These are phyloP conservation scores for Ballota nigra DNA, from an alignment of 257 asterid genomes.

Conservation along the genomic window DNA sequence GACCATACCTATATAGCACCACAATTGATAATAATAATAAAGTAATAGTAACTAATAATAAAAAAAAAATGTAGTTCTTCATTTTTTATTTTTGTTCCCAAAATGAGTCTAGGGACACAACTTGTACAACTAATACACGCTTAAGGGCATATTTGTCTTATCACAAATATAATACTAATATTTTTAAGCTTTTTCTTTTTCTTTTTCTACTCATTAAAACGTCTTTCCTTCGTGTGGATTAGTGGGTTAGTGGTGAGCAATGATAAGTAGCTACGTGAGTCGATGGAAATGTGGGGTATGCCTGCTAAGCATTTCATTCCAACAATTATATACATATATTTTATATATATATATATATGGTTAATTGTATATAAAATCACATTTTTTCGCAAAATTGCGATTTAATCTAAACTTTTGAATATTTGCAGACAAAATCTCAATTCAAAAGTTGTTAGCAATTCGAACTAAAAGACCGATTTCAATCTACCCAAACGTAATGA, in stretches of 20 bases:
- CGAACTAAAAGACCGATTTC: no score
- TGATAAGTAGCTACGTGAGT: no score
- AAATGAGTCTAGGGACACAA: slow-evolving; percentile 15
- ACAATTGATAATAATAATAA: no score
- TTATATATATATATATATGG: not conserved
- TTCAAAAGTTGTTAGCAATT: no score
- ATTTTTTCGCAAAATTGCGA: no score
- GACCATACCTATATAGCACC: no score
- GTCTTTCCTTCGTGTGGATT: slow-evolving; percentile 27
- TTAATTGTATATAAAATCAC: no score
- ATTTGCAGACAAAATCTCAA: no score
- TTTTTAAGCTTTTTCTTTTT: no score
- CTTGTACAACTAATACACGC: no score
- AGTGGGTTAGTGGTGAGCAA: slow-evolving; percentile 35
- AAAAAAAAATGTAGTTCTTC: not conserved
- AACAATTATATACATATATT: not conserved
- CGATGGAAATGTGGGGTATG: slow-evolving; percentile 33
- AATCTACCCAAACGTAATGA: no score
- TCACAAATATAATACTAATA: not conserved
- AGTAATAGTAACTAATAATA: not conserved
- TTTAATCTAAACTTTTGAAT: no score
- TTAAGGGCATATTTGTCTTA: slow-evolving; percentile 21
- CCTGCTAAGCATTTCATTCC: slow-evolving; percentile 20
- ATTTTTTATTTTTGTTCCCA: not conserved
- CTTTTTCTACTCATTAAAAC: not conserved